Evolutionary conservation across 352 stramenopile genomes (phyloP).

Genomic region (Plasmopara muralis): DNA sequence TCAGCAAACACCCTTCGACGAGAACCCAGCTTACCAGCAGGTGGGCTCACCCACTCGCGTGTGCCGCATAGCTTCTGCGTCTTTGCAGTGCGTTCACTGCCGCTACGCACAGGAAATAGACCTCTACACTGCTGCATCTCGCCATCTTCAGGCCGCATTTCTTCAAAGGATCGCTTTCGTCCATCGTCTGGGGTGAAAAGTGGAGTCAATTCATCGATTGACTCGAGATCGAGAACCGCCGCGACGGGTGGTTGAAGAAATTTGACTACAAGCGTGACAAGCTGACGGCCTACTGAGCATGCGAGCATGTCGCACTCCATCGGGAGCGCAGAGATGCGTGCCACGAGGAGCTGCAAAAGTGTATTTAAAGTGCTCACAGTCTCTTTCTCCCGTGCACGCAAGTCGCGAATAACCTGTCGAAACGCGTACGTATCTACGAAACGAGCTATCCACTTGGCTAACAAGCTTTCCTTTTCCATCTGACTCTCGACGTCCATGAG

Average conservation of each 20-base stretch:
- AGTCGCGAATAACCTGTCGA: constrained; percentile 43
- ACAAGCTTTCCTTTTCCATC: constrained; percentile 33
- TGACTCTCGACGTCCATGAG: constrained; percentile 10
- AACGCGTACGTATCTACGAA: constrained; percentile 77
- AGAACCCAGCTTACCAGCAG: constrained; percentile 36
- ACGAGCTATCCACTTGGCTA: constrained; percentile 68
- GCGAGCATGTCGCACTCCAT: constrained; percentile 49
- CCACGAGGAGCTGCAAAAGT: constrained; percentile 61
- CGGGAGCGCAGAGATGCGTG: constrained; percentile 52
- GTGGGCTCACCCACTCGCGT: constrained; percentile 37
- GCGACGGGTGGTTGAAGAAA: constrained; percentile 56
- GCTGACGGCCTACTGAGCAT: constrained; percentile 41
- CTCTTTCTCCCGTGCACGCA: constrained; percentile 59
- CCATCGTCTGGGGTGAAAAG: constrained; percentile 14
- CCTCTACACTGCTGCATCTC: constrained; percentile 18
- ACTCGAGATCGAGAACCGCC: constrained; percentile 9
- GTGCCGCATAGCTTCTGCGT: constrained; percentile 53
- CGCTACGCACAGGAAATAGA: constrained; percentile 30
- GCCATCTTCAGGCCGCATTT: constrained; percentile 41
- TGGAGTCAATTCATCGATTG: constrained; percentile 11
- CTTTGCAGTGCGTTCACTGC: constrained; percentile 34
- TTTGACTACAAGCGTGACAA: constrained; percentile 54
- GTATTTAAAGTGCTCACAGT: constrained; percentile 72
- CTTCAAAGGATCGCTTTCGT: constrained; percentile 51
- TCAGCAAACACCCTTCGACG: constrained; percentile 68